A percentile compares a stretch with the other conserved stretches of the same genome.
These are phyloP conservation scores for Cytospora mali DNA, from an alignment of 2,329 filamentous ascomycete species.

Conservation along the genomic window DNA sequence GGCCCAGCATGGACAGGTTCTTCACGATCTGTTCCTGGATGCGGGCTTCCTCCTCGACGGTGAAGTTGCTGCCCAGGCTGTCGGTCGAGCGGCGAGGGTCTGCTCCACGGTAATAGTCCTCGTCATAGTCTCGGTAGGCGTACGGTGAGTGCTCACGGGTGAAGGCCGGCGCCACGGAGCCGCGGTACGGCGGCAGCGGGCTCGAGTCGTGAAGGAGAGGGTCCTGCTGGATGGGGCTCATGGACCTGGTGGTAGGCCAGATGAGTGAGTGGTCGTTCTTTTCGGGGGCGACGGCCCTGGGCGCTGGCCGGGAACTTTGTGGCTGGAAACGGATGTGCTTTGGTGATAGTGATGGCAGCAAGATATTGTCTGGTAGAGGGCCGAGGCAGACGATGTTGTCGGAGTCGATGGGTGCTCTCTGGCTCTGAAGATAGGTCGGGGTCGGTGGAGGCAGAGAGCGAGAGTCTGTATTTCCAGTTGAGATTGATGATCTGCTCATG, in stretches of 20 bases:
- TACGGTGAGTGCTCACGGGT: conserved; percentile 15
- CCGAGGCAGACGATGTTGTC: conserved; percentile 58
- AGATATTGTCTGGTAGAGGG: conserved; percentile 53
- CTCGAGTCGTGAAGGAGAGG: conserved; percentile 31
- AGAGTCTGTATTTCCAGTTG: conserved; percentile 17
- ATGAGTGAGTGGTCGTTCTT: not conserved
- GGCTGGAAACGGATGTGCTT: conserved; percentile 7
- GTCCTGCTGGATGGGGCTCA: conserved; percentile 33
- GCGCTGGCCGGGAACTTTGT: conserved; percentile 10
- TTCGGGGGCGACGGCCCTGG: not conserved
- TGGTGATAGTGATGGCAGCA: conserved; percentile 40
- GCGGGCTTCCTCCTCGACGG: conserved; percentile 52
- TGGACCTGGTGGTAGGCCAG: conserved; percentile 29
- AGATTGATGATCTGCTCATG: conserved; percentile 37
- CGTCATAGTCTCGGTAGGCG: not conserved
- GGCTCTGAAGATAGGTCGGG: conserved; percentile 38
- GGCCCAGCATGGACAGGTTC: conserved; percentile 34
- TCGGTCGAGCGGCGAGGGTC: conserved; percentile 38
- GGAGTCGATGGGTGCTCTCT: conserved; percentile 55
- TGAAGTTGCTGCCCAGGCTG: conserved; percentile 61
- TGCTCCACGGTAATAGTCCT: no score
- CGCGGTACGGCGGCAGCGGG: conserved; percentile 19
- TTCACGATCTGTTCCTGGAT: conserved; percentile 30
- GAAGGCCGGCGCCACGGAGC: conserved; percentile 22
- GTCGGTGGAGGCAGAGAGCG: conserved; percentile 32